Conservation (phyloP, 106 monocot species). For the Platanthera guangdongensis region DNA sequence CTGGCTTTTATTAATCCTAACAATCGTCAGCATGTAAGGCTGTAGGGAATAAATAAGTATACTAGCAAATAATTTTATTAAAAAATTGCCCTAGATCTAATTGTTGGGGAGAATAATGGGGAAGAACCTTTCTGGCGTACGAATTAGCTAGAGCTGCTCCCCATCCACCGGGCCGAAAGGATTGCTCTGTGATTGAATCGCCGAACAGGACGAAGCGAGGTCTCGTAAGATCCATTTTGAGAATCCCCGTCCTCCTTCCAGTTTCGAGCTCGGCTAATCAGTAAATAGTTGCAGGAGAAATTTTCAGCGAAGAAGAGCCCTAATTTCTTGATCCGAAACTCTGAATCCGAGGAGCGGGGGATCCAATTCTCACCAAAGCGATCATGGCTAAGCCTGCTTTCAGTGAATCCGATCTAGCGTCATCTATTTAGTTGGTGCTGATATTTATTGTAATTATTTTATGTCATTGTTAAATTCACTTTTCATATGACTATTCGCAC, state of each 20-base stretch:
- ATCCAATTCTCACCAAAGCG: too few species aligned
- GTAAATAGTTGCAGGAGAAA: neutral
- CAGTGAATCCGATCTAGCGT: too few species aligned
- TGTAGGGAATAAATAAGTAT: neutral
- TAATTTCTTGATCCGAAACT: neutral
- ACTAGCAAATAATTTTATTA: too few species aligned
- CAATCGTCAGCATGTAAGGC: neutral
- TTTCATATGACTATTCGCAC: too few species aligned
- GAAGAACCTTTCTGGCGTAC: slow-evolving; percentile 77
- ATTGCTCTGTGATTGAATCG: slow-evolving; percentile 92
- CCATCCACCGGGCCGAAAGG: slow-evolving; percentile 75
- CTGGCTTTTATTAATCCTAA: too few species aligned
- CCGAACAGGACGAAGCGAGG: slow-evolving; percentile 77
- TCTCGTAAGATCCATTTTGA: slow-evolving; percentile 11
- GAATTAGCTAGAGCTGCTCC: slow-evolving; percentile 78
- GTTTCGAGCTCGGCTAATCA: neutral
- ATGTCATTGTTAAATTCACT: too few species aligned
- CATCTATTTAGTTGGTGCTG: too few species aligned
- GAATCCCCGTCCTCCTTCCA: neutral
- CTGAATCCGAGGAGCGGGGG: too few species aligned
- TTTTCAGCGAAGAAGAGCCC: neutral
- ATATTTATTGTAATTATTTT: too few species aligned
- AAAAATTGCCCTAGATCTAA: too few species aligned
- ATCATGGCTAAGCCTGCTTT: too few species aligned
- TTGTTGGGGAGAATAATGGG: too few species aligned